Evolutionary conservation across 805 yeast species (phyloP).

Genomic region (Lipomyces kockii): DNA sequence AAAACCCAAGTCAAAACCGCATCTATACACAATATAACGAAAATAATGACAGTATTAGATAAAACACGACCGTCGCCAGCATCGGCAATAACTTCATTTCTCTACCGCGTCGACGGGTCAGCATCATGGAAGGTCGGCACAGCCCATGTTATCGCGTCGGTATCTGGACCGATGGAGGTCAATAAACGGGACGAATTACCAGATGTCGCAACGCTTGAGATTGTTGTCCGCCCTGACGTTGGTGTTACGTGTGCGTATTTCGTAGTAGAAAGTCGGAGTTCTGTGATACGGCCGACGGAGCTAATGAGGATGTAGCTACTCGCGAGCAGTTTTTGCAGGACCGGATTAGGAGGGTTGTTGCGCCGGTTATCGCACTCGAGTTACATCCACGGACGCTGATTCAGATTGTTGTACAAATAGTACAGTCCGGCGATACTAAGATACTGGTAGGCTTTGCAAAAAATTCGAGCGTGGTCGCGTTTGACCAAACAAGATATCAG

Average conservation of each 20-base stretch:
- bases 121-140: conserved; percentile 32
- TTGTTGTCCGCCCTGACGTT: conserved; percentile 73
- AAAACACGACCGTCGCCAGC: neutral
- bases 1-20: neutral
- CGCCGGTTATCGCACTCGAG: conserved; percentile 62
- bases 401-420: conserved; percentile 68
- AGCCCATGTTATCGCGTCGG: conserved; percentile 63
- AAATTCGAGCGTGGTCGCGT: neutral
- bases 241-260: conserved; percentile 62
- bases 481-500: neutral
- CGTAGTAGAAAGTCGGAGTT: neutral
- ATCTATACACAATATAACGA: neutral
- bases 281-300: no score
- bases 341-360: conserved; percentile 63
- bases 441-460: conserved; percentile 25
- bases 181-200: conserved; percentile 84
- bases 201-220: conserved; percentile 73
- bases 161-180: conserved; percentile 90
- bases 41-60: neutral
- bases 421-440: conserved; percentile 57
- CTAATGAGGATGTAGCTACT: conserved; percentile 47
- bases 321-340: conserved; percentile 80
- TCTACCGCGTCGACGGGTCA: conserved; percentile 32
- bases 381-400: conserved; percentile 79
- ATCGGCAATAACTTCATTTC: conserved; percentile 17